Base-by-base conservation (phyloP, 768 basidiomycete genomes). In the Lentinula sp. region DNA sequence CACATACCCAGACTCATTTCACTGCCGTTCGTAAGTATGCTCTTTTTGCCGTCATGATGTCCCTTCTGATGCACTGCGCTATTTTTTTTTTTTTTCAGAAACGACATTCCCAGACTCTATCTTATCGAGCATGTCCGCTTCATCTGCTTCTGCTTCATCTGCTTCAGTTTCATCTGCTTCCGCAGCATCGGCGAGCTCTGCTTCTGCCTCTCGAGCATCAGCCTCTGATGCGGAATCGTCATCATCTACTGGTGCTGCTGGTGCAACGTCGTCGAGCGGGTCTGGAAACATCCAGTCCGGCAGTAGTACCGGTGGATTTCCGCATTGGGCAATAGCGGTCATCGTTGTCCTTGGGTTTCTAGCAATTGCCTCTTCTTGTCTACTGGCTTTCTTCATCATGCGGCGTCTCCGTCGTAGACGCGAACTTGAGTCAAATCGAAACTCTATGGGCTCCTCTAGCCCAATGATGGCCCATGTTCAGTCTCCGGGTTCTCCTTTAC, bases 261-360 rank as follows among this genome's bases (percentile, higher is more conserved):
- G 70, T 18, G 63, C 62, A 34, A 62, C 70, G 5, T 53, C 53
- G 21, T 43, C 60, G 3, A 35, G 66, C 16, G 46, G 46, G 21
- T 63, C 74, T 54, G 82, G 75, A 54, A 75, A 61, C 63, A 77
- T 90, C 21, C 89, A 89, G 69, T 65, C 69, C 54, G 62, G 68
- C 16, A 60, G 60, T 32, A 65, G 67, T 55, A 68, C 64, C 60
- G 69, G 78, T 15, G 66, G 76, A 39, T 94, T 94, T 70, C 93
- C 92, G 8, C 84, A 84, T 69, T 95, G 92, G 93, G 94, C 91
- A 9, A 95, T 95, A 67, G 92, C 95, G 57, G 88, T 95, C 64
- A 91, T 95, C 57, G 88, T 88, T 51, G 82, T 95, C 45, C 83
- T 95, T 28, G 93, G 91, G 28, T 88, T 93, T 74, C 78, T 94